Base-by-base conservation (phyloP, 2,329 filamentous ascomycete species). In the Diaporthe sp. region DNA sequence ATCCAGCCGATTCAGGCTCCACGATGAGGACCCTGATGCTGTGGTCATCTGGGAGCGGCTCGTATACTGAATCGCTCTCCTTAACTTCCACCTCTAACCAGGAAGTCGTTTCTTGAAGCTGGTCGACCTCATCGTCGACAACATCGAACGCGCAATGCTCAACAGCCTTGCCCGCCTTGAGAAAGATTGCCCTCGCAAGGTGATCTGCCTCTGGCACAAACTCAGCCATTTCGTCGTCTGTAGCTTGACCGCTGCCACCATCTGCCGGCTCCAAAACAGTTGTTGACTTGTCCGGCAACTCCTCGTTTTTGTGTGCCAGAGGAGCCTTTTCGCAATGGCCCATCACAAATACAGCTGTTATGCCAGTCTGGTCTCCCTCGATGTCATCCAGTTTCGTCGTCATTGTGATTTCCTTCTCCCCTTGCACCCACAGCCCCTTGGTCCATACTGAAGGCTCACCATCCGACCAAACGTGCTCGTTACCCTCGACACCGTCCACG, bases 301-400 rank as follows among this genome's bases (percentile, higher is more conserved):
- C 53, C 46, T 59, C 69, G 8, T 49, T 39, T 2, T 12, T 8
- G 4, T 53, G 55, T 10, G 53, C 9, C 15, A 51, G 13, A 34
- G 42, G 42, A 4, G 49, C 57, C 53, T 74, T 53, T 57, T 77
- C 75, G 53, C 77, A 77, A 22, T 74, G 69, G 1, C 76, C 77
- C 37, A 77, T 68, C 22, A 74, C 75, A 49, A 78, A 76, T 1
- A 78, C 59, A 22, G 76, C 77, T 13, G 73, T 71, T 28, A 77
- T 69, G 4, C 49, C 53, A 15, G 55, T 62, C 57, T 49, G 39
- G 44, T 76, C 73, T 5, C 31, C 65, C 34, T 72, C 59, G 15
- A 44, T 53, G 51, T 42, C 74, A 28, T 69, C 51, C 37, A 59
- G 42, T 46, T 75, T 51, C 22, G 75, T 74, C 25, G 67, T 68